A percentile compares a stretch with the other conserved stretches of the same genome.
Conservation (phyloP, 768 basidiomycete genomes). For the Piloderma croceum region DNA sequence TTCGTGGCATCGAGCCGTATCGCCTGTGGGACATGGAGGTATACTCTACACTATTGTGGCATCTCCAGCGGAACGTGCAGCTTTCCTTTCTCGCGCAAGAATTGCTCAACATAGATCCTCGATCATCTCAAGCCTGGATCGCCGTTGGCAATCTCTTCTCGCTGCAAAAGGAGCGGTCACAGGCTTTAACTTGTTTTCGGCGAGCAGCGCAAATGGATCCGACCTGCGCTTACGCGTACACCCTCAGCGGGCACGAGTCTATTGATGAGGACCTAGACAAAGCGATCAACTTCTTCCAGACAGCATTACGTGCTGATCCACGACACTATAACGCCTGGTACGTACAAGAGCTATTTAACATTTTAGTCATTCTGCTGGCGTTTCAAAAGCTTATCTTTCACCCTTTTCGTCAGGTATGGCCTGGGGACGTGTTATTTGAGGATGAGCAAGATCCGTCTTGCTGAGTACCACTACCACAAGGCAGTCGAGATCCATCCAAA, state of each 20-base stretch:
- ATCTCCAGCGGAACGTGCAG: slow-evolving; percentile 76
- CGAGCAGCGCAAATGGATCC: slow-evolving; percentile 88
- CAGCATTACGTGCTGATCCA: slow-evolving; percentile 83
- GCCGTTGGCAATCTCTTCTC: slow-evolving; percentile 95
- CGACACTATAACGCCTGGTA: slow-evolving; percentile 99
- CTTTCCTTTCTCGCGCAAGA: slow-evolving; percentile 93
- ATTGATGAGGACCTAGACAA: slow-evolving; percentile 93
- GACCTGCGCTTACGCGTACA: slow-evolving; percentile 91
- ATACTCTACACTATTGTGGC: slow-evolving; percentile 95
- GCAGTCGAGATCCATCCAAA: slow-evolving; percentile 89
- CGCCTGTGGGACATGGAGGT: slow-evolving; percentile 91
- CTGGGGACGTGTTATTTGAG: slow-evolving; percentile 93
- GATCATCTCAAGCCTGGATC: slow-evolving; percentile 88
- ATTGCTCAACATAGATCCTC: slow-evolving; percentile 77
- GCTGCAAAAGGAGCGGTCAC: slow-evolving; percentile 86
- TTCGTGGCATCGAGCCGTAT: slow-evolving; percentile 84
- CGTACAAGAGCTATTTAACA: too few species aligned
- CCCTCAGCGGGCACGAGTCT: slow-evolving; percentile 93
- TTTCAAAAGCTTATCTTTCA: neutral
- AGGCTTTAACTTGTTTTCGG: slow-evolving; percentile 91
- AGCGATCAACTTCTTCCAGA: slow-evolving; percentile 88
- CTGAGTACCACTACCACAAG: slow-evolving; percentile 94
- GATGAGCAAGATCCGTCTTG: slow-evolving; percentile 87
- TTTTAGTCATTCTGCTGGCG: slow-evolving; percentile 3
- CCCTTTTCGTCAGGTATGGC: slow-evolving; percentile 78